Conservation (phyloP, 495 filamentous ascomycete genomes). For the Neurospora tetrasperma region DNA sequence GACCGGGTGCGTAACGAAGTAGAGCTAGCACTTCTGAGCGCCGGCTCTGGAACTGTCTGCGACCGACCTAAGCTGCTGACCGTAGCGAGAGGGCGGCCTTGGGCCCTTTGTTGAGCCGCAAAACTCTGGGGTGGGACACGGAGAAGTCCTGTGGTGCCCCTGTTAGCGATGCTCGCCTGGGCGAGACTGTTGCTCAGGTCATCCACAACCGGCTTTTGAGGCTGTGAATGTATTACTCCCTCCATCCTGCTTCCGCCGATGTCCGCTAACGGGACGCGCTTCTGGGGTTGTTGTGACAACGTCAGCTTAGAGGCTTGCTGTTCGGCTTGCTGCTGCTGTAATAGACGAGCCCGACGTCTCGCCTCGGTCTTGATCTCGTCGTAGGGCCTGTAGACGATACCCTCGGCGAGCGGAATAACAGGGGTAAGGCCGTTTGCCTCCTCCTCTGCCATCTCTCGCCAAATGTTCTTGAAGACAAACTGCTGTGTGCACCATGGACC, state of each 20-base stretch:
- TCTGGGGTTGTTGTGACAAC: background rate
- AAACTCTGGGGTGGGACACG: conserved; percentile 44
- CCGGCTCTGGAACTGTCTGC: conserved; percentile 14
- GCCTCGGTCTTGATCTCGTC: conserved; percentile 31
- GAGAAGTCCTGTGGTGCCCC: conserved; percentile 21
- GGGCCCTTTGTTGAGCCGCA: conserved; percentile 48
- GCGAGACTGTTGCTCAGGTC: conserved; percentile 17
- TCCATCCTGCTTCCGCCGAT: background rate
- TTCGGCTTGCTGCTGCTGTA: conserved; percentile 11
- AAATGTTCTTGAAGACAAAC: conserved; percentile 45
- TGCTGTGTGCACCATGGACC: conserved; percentile 36
- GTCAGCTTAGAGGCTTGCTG: background rate
- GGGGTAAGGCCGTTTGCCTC: conserved; percentile 61
- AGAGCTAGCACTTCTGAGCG: conserved; percentile 9
- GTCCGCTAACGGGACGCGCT: background rate
- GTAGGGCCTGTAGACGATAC: conserved; percentile 56
- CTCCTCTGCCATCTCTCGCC: conserved; percentile 59
- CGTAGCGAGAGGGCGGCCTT: conserved; percentile 26
- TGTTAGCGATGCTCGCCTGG: conserved; percentile 11
- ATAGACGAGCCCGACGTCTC: conserved; percentile 19
- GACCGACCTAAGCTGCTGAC: conserved; percentile 7
- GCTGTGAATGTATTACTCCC: background rate
- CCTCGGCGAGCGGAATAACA: conserved; percentile 54
- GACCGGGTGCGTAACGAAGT: background rate
- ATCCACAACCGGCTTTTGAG: conserved; percentile 3